phyloP scores from a whole-genome alignment of 2,329 filamentous ascomycete species.

The Davidsoniella eucalypti region DNA sequence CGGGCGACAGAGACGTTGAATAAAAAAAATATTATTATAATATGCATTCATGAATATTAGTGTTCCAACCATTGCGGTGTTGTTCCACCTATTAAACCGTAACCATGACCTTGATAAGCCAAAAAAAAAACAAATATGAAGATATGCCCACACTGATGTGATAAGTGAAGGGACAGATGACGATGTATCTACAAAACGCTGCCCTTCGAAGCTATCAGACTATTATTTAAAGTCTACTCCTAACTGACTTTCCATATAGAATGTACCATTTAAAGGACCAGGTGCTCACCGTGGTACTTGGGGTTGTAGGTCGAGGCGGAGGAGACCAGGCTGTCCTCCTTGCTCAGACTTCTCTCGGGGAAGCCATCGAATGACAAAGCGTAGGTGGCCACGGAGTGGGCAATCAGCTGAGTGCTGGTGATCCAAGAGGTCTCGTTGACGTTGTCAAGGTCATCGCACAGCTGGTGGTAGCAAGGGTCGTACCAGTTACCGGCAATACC shows the following conservation, averaged over 20 bases:
- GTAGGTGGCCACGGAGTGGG: conserved; percentile 56
- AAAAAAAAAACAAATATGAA: too few species aligned
- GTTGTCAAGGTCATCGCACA: conserved; percentile 43
- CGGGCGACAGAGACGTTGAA: too few species aligned
- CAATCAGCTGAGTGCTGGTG: conserved; percentile 48
- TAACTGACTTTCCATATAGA: neutral
- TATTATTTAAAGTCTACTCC: too few species aligned
- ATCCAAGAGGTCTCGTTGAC: conserved; percentile 44
- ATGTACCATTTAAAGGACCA: conserved; percentile 25
- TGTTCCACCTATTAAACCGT: too few species aligned
- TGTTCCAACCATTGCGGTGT: too few species aligned
- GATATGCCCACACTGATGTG: too few species aligned
- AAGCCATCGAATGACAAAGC: conserved; percentile 49
- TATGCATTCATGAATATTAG: too few species aligned
- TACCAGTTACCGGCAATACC: conserved; percentile 46
- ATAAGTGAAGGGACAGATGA: too few species aligned
- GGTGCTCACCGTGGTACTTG: conserved; percentile 34
- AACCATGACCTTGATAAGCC: too few species aligned
- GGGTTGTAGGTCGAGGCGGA: conserved; percentile 18
- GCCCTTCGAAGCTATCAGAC: too few species aligned
- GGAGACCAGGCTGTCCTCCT: conserved; percentile 14
- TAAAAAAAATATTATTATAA: too few species aligned
- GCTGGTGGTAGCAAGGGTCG: conserved; percentile 44
- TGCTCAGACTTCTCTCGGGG: conserved; percentile 32
- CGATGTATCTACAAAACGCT: too few species aligned